These are phyloP conservation scores for Metarhizium humberi DNA, from an alignment of 2,329 filamentous ascomycete genomes.

Conservation along the genomic window DNA sequence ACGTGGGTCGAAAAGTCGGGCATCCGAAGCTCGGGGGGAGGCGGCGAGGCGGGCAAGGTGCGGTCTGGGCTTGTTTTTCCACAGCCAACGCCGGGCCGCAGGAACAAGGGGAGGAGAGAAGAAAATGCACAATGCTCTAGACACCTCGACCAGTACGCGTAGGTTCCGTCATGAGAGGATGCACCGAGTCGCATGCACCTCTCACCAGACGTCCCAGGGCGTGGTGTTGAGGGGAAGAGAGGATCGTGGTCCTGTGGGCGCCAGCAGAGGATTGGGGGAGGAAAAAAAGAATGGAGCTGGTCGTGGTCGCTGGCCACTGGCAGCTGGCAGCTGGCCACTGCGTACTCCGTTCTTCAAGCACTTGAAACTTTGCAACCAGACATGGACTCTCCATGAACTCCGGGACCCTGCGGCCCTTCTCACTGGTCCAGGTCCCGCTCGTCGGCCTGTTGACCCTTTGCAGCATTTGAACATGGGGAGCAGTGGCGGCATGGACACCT, in stretches of 20 bases:
- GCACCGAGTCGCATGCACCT: slow-evolving; percentile 12
- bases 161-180: slow-evolving; percentile 17
- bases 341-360: no score
- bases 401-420: background rate
- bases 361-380: no score
- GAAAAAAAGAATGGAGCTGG: background rate
- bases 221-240: slow-evolving; percentile 2
- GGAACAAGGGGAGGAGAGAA: background rate
- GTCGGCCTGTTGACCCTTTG: no score
- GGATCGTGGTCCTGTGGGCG: slow-evolving; percentile 1
- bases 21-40: background rate
- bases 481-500: no score
- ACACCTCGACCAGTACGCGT: slow-evolving; percentile 23
- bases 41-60: slow-evolving; percentile 9
- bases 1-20: background rate
- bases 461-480: no score
- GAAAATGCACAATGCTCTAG: slow-evolving; percentile 11
- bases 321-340: no score
- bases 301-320: background rate
- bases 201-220: slow-evolving; percentile 11
- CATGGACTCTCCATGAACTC: no score
- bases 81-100: slow-evolving; percentile 12
- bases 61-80: slow-evolving; percentile 11
- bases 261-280: background rate
- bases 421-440: background rate